Evolutionary conservation across 805 yeast genomes (phyloP).

Genomic region (Nakazawaea pomicola): DNA sequence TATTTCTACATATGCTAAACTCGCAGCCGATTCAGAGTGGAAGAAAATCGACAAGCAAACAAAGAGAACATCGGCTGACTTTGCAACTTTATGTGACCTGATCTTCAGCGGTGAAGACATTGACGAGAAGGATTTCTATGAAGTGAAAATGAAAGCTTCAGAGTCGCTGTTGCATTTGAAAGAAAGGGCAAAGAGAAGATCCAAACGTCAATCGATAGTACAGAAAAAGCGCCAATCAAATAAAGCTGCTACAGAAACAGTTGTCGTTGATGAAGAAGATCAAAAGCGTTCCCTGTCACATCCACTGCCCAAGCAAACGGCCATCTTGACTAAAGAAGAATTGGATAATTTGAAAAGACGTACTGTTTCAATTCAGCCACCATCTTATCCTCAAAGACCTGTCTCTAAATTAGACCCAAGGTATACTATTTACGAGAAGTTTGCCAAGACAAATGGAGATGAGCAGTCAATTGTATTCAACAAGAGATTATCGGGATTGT

Average conservation of each 20-base stretch:
- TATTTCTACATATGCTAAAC: conserved; percentile 67
- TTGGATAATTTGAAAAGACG: conserved; percentile 39
- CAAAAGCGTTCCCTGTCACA: conserved; percentile 6
- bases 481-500: conserved; percentile 7
- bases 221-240: conserved; percentile 33
- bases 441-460: conserved; percentile 15
- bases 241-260: conserved; percentile 23
- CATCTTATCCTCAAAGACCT: conserved; percentile 37
- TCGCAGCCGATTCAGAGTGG: conserved; percentile 61
- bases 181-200: conserved; percentile 40
- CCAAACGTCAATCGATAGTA: conserved; percentile 34
- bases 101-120: conserved; percentile 68
- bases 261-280: conserved; percentile 13
- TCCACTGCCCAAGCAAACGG: conserved; percentile 16
- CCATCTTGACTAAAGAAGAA: conserved; percentile 40
- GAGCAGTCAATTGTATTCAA: conserved; percentile 4
- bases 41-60: conserved; percentile 68
- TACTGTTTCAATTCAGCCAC: conserved; percentile 39
- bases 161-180: conserved; percentile 29
- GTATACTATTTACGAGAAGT: conserved; percentile 44
- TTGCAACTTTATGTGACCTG: conserved; percentile 73
- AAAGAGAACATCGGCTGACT: conserved; percentile 70
- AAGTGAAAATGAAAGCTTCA: conserved; percentile 39
- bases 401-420: conserved; percentile 54
- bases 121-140: conserved; percentile 35